phyloP scores from a whole-genome alignment of 2,329 filamentous ascomycete genomes.

The Fusarium xyrophilum region DNA sequence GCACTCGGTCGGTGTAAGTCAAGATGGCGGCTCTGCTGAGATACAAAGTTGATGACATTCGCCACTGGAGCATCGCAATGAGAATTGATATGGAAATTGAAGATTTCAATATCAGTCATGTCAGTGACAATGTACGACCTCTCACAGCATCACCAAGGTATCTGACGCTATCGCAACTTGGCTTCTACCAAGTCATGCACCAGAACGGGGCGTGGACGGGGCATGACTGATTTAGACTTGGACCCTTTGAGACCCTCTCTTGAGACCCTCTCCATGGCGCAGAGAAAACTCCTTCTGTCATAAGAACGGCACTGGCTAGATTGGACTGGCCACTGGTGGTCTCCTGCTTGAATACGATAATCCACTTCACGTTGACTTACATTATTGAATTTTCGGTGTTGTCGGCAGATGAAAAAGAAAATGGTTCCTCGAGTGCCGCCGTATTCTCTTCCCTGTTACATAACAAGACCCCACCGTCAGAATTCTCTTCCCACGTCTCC shows the following conservation, averaged over 20 bases:
- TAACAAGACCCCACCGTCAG: conserved; percentile 26
- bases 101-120: not conserved
- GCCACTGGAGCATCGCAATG: conserved; percentile 20
- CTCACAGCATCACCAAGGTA: not conserved
- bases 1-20: conserved; percentile 34
- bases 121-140: not conserved
- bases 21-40: conserved; percentile 21
- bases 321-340: not conserved
- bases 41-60: conserved; percentile 25
- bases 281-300: conserved; percentile 7
- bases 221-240: conserved; percentile 11
- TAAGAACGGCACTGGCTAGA: not conserved
- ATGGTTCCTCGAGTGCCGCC: conserved; percentile 10
- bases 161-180: conserved; percentile 10
- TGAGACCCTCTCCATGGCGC: conserved; percentile 15
- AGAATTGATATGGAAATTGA: not conserved
- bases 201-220: conserved; percentile 28
- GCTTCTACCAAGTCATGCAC: conserved; percentile 25
- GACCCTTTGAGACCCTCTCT: conserved; percentile 14
- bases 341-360: not conserved
- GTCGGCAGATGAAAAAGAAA: conserved; percentile 15
- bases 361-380: not conserved
- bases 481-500: conserved; percentile 11
- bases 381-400: not conserved
- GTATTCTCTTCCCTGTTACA: conserved; percentile 22